A percentile compares a stretch with the other conserved stretches of the same genome.
Evolutionary conservation across 805 yeast genomes (phyloP).

Genomic region (Wickerhamia fluorescens): DNA sequence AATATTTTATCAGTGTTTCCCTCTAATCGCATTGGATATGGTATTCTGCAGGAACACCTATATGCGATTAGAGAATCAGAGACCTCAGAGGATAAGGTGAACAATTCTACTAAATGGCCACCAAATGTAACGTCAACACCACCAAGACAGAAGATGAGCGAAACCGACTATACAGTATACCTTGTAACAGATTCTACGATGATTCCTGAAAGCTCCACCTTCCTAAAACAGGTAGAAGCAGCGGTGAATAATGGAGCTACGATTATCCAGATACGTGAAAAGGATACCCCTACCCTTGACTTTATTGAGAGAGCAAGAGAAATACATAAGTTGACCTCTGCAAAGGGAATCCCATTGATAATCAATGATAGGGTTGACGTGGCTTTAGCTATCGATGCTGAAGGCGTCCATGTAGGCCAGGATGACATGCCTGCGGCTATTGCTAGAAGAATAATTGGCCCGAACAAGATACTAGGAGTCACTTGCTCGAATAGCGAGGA

Average conservation of each 20-base stretch:
- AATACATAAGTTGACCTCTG: conserved; percentile 56
- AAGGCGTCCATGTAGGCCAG: conserved; percentile 91
- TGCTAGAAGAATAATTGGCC: conserved; percentile 63
- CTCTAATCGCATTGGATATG: too few relatives aligned
- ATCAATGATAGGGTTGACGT: conserved; percentile 86
- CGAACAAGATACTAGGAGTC: conserved; percentile 72
- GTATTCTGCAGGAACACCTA: too few relatives aligned
- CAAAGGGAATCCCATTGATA: conserved; percentile 62
- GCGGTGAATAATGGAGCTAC: conserved; percentile 73
- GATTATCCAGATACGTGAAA: conserved; percentile 78
- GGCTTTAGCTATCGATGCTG: conserved; percentile 84
- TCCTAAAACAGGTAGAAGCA: conserved; percentile 54
- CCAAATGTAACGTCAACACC: too few relatives aligned
- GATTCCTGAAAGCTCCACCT: conserved; percentile 48
- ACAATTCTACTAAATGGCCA: too few relatives aligned
- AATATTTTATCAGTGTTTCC: too few relatives aligned
- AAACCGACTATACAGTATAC: conserved; percentile 53
- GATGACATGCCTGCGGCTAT: conserved; percentile 65
- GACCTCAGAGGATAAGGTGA: too few relatives aligned
- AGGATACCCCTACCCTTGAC: conserved; percentile 56
- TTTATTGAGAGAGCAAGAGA: conserved; percentile 56
- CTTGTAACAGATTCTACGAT: conserved; percentile 75
- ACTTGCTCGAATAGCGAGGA: conserved; percentile 60
- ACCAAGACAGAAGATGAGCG: conserved; percentile 3
- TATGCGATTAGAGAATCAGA: too few relatives aligned